A percentile compares a stretch with the other conserved stretches of the same genome.
These are phyloP conservation scores for Diplogelasinospora grovesii DNA, from an alignment of 495 filamentous ascomycete species.

Conservation along the genomic window DNA sequence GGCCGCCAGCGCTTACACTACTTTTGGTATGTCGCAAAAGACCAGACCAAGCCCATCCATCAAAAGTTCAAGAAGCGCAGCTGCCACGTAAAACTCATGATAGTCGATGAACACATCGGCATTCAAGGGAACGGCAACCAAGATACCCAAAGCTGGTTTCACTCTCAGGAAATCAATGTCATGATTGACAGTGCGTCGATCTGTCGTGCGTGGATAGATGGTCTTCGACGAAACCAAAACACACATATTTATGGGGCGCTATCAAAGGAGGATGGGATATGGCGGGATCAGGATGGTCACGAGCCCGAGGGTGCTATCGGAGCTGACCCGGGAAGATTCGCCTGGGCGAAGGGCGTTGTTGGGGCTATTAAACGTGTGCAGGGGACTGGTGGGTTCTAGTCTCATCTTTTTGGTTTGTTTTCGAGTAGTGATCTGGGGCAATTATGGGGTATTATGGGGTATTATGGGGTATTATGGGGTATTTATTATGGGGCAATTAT, in stretches of 20 bases:
- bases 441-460: too few species aligned
- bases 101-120: constrained; percentile 60
- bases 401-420: too few species aligned
- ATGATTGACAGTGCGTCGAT: constrained; percentile 57
- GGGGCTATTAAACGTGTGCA: constrained; percentile 57
- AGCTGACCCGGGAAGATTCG: constrained; percentile 49
- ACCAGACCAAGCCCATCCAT: constrained; percentile 59
- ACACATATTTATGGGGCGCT: constrained; percentile 57
- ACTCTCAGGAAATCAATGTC: constrained; percentile 69
- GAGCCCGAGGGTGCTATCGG: constrained; percentile 55
- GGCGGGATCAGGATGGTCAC: constrained; percentile 51
- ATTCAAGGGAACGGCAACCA: constrained; percentile 73
- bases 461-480: too few species aligned
- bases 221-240: constrained; percentile 62
- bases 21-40: constrained; percentile 65
- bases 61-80: constrained; percentile 54
- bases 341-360: constrained; percentile 55
- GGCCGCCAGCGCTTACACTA: constrained; percentile 48
- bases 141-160: constrained; percentile 76
- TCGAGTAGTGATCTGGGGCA: too few species aligned
- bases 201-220: constrained; percentile 57
- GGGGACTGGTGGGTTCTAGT: constrained; percentile 54
- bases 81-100: constrained; percentile 72
- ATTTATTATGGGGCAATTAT: too few species aligned
- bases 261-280: constrained; percentile 49